Evolutionary conservation across 2,329 filamentous ascomycete genomes (phyloP).

Genomic region (Plectosphaerella sp.): DNA sequence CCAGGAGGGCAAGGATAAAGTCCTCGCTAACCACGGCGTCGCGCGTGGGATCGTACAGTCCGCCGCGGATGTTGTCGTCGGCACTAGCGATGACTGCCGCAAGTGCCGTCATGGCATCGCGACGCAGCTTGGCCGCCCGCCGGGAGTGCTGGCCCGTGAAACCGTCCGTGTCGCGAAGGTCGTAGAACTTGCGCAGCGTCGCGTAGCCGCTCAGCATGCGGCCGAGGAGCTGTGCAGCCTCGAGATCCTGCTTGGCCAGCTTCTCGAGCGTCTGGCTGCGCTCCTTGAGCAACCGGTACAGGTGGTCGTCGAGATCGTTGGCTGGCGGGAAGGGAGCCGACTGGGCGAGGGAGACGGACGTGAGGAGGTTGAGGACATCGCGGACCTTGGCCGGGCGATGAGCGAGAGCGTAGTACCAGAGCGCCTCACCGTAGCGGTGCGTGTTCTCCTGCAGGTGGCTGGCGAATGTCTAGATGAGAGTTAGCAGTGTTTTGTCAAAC

Average conservation of each 20-base stretch:
- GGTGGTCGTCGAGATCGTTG: conserved; percentile 66
- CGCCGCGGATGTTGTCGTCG: conserved; percentile 86
- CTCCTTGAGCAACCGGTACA: conserved; percentile 65
- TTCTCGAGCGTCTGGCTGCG: conserved; percentile 68
- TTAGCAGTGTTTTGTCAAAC: conserved; percentile 16
- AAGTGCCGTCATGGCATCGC: conserved; percentile 67
- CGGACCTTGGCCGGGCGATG: conserved; percentile 76
- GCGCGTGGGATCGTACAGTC: conserved; percentile 75
- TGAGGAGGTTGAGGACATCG: conserved; percentile 80
- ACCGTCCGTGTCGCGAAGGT: conserved; percentile 63
- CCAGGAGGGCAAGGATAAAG: conserved; percentile 76
- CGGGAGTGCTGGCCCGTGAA: conserved; percentile 21
- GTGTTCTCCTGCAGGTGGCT: conserved; percentile 69
- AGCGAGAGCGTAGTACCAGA: conserved; percentile 87
- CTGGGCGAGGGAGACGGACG: conserved; percentile 81
- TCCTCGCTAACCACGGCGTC: conserved; percentile 86
- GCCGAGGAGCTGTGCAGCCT: conserved; percentile 78
- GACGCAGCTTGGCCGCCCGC: conserved; percentile 55
- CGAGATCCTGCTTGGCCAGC: conserved; percentile 69
- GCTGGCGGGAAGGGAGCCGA: conserved; percentile 74
- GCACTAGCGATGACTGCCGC: conserved; percentile 82
- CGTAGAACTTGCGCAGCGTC: conserved; percentile 84
- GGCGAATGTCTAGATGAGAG: conserved; percentile 64
- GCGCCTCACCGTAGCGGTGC: conserved; percentile 76
- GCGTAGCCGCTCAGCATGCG: conserved; percentile 89